These are phyloP conservation scores for Volvariella volvacea DNA, from an alignment of 1,284 basidiomycete species.

Conservation along the genomic window DNA sequence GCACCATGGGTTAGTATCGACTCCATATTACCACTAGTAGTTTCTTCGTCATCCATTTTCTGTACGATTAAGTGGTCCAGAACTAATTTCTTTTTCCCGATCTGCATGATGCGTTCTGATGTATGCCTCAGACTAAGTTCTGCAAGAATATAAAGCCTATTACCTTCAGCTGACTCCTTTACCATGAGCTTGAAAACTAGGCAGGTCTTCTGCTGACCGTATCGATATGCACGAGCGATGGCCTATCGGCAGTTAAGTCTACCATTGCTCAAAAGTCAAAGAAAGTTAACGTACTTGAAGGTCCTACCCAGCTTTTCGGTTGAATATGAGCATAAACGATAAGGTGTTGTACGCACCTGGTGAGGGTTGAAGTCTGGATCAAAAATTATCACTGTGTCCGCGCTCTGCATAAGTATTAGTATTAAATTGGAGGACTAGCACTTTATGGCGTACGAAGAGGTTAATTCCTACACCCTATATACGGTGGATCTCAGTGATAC, in stretches of 20 bases:
- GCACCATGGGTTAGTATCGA: constrained; percentile 83
- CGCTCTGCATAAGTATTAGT: constrained; percentile 56
- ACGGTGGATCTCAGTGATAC: constrained; percentile 6
- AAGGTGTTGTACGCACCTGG: constrained; percentile 44
- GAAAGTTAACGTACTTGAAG: constrained; percentile 47
- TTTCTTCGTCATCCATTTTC: constrained; percentile 79
- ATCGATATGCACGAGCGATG: constrained; percentile 84
- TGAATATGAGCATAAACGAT: constrained; percentile 8
- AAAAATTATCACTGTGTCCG: constrained; percentile 89
- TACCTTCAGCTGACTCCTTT: constrained; percentile 85
- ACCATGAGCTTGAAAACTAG: constrained; percentile 91
- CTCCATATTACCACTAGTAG: constrained; percentile 62
- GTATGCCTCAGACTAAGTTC: constrained; percentile 9
- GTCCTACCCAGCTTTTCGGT: constrained; percentile 39
- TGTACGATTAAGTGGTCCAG: constrained; percentile 91
- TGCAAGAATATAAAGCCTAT: constrained; percentile 5
- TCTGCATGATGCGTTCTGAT: constrained; percentile 79
- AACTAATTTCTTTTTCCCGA: constrained; percentile 86
- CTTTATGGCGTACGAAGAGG: constrained; percentile 40
- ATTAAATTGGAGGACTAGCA: constrained; percentile 1
- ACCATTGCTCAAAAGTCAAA: neutral
- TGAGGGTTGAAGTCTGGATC: constrained; percentile 96
- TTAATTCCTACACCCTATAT: constrained; percentile 80
- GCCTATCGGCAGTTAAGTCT: constrained; percentile 43
- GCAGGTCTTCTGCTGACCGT: constrained; percentile 75